Conservation (phyloP, 805 yeast genomes). For the Candida manassasensis region DNA sequence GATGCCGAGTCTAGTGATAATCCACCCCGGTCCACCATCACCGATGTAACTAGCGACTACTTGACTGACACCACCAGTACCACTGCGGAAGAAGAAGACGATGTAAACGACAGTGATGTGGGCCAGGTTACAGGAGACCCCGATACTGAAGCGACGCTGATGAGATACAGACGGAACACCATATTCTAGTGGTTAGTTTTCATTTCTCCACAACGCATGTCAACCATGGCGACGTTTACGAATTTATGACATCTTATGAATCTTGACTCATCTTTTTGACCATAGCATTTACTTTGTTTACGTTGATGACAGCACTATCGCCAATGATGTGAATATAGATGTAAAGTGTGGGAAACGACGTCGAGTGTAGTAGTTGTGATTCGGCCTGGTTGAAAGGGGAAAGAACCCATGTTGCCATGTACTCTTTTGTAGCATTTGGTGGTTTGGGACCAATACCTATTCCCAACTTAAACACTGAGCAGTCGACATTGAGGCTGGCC, state of each 20-base stretch:
- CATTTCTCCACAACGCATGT: no score
- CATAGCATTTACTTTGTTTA: constrained; percentile 22
- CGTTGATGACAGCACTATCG: constrained; percentile 17
- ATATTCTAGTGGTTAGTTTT: no score
- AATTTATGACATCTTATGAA: background rate
- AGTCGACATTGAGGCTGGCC: constrained; percentile 1
- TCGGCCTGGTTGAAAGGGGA: constrained; percentile 26
- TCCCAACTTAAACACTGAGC: constrained; percentile 26
- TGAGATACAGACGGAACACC: no score
- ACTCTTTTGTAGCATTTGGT: constrained; percentile 23
- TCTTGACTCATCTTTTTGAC: constrained; percentile 6
- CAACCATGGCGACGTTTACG: background rate
- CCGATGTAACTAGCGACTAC: constrained; percentile 1
- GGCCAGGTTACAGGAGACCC: no score
- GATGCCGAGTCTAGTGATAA: constrained; percentile 4
- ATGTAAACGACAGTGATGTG: constrained; percentile 8
- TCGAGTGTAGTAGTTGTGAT: constrained; percentile 10
- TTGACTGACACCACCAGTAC: constrained; percentile 1
- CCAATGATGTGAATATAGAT: constrained; percentile 19
- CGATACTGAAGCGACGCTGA: no score
- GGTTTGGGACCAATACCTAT: constrained; percentile 44
- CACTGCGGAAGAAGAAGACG: constrained; percentile 4
- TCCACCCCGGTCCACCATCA: background rate
- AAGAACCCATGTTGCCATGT: constrained; percentile 41
- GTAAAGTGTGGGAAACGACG: constrained; percentile 12